Conservation (phyloP, 2,329 filamentous ascomycete species). For the Microcyclospora pomicola region DNA sequence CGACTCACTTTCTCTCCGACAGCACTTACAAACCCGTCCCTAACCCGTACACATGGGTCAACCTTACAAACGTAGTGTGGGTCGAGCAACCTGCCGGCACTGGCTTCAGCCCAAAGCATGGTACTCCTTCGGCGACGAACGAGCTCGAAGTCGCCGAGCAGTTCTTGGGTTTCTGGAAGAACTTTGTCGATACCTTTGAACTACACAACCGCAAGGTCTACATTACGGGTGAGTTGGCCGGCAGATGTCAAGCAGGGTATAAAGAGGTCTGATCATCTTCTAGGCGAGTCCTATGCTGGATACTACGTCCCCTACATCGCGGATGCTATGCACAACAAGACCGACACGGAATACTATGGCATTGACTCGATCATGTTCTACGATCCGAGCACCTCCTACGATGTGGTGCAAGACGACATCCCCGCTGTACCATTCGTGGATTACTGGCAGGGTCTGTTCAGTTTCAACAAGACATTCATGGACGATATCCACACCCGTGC, state of each 20-base stretch:
- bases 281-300: conserved; percentile 3
- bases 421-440: conserved; percentile 47
- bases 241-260: conserved; percentile 12
- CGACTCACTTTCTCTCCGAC: conserved; percentile 4
- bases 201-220: conserved; percentile 44
- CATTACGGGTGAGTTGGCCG: conserved; percentile 48
- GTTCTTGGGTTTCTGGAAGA: conserved; percentile 35
- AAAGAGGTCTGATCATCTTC: neutral
- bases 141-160: conserved; percentile 28
- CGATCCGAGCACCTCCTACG: conserved; percentile 49
- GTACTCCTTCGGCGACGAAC: conserved; percentile 24
- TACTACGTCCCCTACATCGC: conserved; percentile 52
- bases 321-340: conserved; percentile 54
- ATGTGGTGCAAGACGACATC: conserved; percentile 36
- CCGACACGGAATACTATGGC: conserved; percentile 54
- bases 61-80: conserved; percentile 34
- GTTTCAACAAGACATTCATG: conserved; percentile 47
- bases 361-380: conserved; percentile 58
- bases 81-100: conserved; percentile 32
- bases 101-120: conserved; percentile 21
- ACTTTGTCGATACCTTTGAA: conserved; percentile 35
- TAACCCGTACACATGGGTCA: conserved; percentile 39
- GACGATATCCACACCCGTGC: conserved; percentile 36
- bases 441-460: conserved; percentile 46
- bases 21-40: conserved; percentile 27